Conservation (phyloP, 257 asterid genomes). For the Capsicum chinense region DNA sequence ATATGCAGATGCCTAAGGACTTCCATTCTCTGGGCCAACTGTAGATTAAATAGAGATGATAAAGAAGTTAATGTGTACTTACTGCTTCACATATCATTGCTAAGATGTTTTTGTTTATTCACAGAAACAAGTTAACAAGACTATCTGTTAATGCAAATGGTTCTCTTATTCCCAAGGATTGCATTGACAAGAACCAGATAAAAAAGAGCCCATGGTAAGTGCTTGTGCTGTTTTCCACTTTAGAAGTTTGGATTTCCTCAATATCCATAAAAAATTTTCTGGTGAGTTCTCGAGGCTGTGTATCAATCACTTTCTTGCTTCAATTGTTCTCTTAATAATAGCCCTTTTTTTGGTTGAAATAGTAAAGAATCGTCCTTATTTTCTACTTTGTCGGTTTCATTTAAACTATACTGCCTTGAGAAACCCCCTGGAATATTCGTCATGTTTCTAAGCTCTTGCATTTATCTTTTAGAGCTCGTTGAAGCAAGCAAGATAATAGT, state of each 20-base stretch:
- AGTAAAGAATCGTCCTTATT: not conserved
- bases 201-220: conserved; percentile 82
- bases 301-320: not conserved
- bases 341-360: not conserved
- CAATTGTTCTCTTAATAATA: not conserved
- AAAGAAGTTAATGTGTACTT: conserved; percentile 24
- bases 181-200: conserved; percentile 69
- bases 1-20: conserved; percentile 20
- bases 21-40: not conserved
- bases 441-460: not conserved
- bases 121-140: conserved; percentile 78
- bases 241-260: not conserved
- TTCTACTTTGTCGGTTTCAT: not conserved
- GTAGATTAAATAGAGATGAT: conserved; percentile 25
- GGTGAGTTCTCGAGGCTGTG: not conserved
- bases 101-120: conserved; percentile 28
- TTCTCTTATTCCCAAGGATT: conserved; percentile 68
- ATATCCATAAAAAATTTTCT: not conserved
- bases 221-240: not conserved
- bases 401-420: not conserved
- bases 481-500: conserved; percentile 10
- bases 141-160: conserved; percentile 95
- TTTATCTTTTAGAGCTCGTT: conserved; percentile 1
- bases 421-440: not conserved
- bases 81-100: conserved; percentile 16